These are phyloP conservation scores for Xylaria sp. DNA, from an alignment of 2,329 filamentous ascomycete species.

Conservation along the genomic window DNA sequence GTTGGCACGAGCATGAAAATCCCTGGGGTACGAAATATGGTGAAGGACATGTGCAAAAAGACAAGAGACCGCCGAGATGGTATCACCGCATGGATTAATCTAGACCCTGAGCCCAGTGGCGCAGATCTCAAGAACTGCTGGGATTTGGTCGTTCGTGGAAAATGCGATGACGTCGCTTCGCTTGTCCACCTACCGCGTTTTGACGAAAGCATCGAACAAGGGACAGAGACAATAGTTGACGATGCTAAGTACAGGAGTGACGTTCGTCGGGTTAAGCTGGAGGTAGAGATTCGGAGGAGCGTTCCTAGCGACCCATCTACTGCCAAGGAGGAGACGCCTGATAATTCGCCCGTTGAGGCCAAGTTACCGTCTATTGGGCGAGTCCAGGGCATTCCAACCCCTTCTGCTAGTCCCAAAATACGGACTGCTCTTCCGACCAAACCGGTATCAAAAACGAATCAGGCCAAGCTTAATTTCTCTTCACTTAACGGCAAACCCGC, in stretches of 20 bases:
- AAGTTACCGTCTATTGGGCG: conserved; percentile 57
- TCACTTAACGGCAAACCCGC: conserved; percentile 42
- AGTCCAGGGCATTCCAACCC: conserved; percentile 66
- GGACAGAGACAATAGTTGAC: conserved; percentile 59
- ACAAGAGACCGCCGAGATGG: conserved; percentile 86
- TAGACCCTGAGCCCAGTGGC: conserved; percentile 83
- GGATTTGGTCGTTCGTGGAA: conserved; percentile 88
- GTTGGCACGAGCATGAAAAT: conserved; percentile 97
- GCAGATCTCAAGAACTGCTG: conserved; percentile 91
- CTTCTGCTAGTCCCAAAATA: conserved; percentile 65
- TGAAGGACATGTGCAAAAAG: conserved; percentile 88
- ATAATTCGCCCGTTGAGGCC: conserved; percentile 45
- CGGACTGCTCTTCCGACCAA: conserved; percentile 56
- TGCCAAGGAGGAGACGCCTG: conserved; percentile 45
- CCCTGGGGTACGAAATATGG: conserved; percentile 88
- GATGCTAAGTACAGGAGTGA: conserved; percentile 58
- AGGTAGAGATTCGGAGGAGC: conserved; percentile 56
- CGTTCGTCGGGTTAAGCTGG: conserved; percentile 53
- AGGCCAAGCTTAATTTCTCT: conserved; percentile 62
- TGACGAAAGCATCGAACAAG: conserved; percentile 64
- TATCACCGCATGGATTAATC: conserved; percentile 94
- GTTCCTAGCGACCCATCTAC: conserved; percentile 34
- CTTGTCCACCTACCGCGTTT: conserved; percentile 72
- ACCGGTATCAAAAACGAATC: conserved; percentile 58
- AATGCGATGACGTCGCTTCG: conserved; percentile 87